Base-by-base conservation (phyloP, 2,329 filamentous ascomycete species). In the Xylaria sp. region DNA sequence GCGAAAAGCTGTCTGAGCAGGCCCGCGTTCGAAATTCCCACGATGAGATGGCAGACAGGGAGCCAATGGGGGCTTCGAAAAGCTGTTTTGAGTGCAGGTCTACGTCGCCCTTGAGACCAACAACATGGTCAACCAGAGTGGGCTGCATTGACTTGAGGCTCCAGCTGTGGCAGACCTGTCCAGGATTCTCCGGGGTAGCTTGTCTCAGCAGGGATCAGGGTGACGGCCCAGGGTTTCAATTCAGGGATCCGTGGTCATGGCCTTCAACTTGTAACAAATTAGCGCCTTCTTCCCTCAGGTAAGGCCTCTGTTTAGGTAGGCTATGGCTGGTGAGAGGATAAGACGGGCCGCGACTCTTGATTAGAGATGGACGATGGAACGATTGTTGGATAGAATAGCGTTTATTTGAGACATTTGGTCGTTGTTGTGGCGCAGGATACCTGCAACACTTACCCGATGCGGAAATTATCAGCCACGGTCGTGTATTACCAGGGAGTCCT, bases 111-210 rank as follows among this genome's bases (percentile, higher is more conserved):
- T 61, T 61, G 51, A 61, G 49, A 46, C 61, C 23, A 38, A 15
- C 38, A 4, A 48, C 33, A 40, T 15, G 11, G 38, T 40, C 38
- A 15, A 40, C 33, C 57, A 60, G 31, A 44, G 61, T 56, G 61
- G 60, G 38, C 58, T 58, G 73, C 70, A 72, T 71, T 67, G 71
- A 74, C 70, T 69, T 74, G 74, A 74, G 58, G 72, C 73, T 67
- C 68, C 66, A 64, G 53, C 66, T 73, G 75, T 70, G 65, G 74
- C 74, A 76, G 71, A 67, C 66, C 28, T 23, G 61, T 69, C 51
- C 48, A 51, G 56, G 71, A 67, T 65, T 26, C 20, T 69, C 54
- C 49, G 54, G 46, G 51, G 67, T 68, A 51, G 70, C 62, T 65
- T 66, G 71, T 72, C 71, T 71, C 71, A 72, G 66, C 74, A 75